A percentile compares a stretch with the other conserved stretches of the same genome.
Evolutionary conservation across 2,329 filamentous ascomycete genomes (phyloP).

Genomic region (Colletotrichum plurivorum): DNA sequence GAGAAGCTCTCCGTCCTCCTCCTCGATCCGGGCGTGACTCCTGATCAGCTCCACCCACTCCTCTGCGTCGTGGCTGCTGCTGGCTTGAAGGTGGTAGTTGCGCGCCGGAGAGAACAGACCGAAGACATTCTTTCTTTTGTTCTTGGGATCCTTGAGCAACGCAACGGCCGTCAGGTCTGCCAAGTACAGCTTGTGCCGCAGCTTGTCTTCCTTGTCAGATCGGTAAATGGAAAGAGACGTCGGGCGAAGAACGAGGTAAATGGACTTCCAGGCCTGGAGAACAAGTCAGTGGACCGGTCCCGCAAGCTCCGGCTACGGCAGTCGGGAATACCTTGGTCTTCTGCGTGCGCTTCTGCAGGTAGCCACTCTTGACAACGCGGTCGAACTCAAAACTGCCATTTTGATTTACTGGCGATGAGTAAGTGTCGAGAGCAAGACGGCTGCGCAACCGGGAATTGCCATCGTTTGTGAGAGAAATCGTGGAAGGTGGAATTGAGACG

Average conservation of each 20-base stretch:
- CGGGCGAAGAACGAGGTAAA: conserved; percentile 90
- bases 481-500: conserved; percentile 44
- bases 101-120: conserved; percentile 91
- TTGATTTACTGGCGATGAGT: conserved; percentile 87
- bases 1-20: conserved; percentile 89
- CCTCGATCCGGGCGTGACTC: conserved; percentile 84
- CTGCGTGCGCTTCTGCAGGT: conserved; percentile 88
- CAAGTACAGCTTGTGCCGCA: conserved; percentile 89
- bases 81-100: conserved; percentile 91
- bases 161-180: conserved; percentile 93
- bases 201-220: conserved; percentile 88
- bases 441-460: conserved; percentile 49
- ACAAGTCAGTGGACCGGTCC: conserved; percentile 15
- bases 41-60: conserved; percentile 91
- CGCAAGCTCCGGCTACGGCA: not conserved
- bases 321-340: conserved; percentile 83
- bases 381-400: conserved; percentile 98
- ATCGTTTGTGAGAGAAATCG: conserved; percentile 42
- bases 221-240: conserved; percentile 95
- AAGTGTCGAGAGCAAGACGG: conserved; percentile 72
- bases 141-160: conserved; percentile 88
- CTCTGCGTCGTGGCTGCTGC: conserved; percentile 79
- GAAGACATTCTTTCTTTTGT: conserved; percentile 89
- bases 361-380: conserved; percentile 90
- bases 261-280: conserved; percentile 85